Conservation (phyloP, 2,329 filamentous ascomycete genomes). For the Aspergillus clavatus region DNA sequence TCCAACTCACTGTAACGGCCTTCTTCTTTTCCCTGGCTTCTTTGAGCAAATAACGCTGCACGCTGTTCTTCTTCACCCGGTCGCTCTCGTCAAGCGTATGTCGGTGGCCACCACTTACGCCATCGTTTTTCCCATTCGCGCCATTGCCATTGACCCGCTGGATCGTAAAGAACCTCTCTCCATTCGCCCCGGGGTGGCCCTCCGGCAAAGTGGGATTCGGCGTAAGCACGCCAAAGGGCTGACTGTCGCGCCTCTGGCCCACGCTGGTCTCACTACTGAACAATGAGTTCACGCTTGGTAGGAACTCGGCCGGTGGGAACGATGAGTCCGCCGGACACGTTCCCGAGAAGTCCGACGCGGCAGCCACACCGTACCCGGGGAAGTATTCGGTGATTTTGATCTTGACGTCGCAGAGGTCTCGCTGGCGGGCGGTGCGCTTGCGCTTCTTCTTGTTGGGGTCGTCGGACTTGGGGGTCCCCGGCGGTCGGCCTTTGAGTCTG, state of each 20-base stretch:
- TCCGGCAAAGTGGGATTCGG: slow-evolving; percentile 38
- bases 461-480: slow-evolving; percentile 72
- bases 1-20: slow-evolving; percentile 43
- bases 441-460: slow-evolving; percentile 79
- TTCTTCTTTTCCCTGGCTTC: slow-evolving; percentile 63
- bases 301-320: slow-evolving; percentile 16
- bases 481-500: slow-evolving; percentile 71
- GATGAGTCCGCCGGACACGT: slow-evolving; percentile 17
- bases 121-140: slow-evolving; percentile 66
- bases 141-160: slow-evolving; percentile 74
- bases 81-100: slow-evolving; percentile 70
- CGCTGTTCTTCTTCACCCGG: slow-evolving; percentile 74
- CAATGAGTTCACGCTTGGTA: slow-evolving; percentile 22
- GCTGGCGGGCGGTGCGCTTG: slow-evolving; percentile 67
- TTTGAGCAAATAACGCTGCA: slow-evolving; percentile 61
- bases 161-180: slow-evolving; percentile 64
- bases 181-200: slow-evolving; percentile 45
- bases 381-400: slow-evolving; percentile 82
- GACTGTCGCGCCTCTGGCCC: slow-evolving; percentile 9
- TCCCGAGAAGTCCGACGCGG: slow-evolving; percentile 13
- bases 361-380: slow-evolving; percentile 42
- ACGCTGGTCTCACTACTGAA: slow-evolving; percentile 13
- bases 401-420: slow-evolving; percentile 79
- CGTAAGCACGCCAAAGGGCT: slow-evolving; percentile 43
- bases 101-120: slow-evolving; percentile 66